Evolutionary conservation across 2,329 filamentous ascomycete species (phyloP).

Genomic region (Neofusicoccum kwambonambiense): DNA sequence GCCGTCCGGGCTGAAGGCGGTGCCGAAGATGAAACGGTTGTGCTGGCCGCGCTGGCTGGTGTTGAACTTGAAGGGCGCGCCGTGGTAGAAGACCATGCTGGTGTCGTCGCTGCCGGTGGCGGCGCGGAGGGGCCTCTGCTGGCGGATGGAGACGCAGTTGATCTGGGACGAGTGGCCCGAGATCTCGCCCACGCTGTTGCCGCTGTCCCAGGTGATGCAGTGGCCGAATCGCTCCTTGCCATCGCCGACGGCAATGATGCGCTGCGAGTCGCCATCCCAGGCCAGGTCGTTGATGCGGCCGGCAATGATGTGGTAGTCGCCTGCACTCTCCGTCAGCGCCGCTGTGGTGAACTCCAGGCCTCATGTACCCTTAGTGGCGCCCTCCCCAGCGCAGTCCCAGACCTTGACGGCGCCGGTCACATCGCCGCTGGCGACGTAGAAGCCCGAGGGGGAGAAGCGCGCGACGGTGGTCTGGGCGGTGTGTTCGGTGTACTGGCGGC

Average conservation of each 20-base stretch:
- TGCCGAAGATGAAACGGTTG: constrained; percentile 83
- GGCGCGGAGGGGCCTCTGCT: constrained; percentile 85
- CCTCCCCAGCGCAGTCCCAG: constrained; percentile 85
- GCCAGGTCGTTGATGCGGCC: constrained; percentile 94
- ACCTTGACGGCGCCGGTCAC: constrained; percentile 79
- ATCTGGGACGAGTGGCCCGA: constrained; percentile 86
- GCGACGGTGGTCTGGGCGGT: constrained; percentile 87
- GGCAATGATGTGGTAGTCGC: constrained; percentile 91
- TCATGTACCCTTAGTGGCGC: constrained; percentile 71
- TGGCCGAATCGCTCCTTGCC: constrained; percentile 91
- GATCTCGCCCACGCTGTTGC: constrained; percentile 94
- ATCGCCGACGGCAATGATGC: constrained; percentile 93
- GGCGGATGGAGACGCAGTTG: constrained; percentile 86
- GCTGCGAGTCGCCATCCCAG: constrained; percentile 96
- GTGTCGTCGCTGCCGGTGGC: constrained; percentile 90
- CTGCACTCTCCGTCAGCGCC: constrained; percentile 31
- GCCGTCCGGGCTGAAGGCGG: constrained; percentile 88
- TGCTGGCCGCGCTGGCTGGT: constrained; percentile 76
- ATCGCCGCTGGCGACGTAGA: constrained; percentile 92
- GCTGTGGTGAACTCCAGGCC: not conserved
- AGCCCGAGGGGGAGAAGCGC: constrained; percentile 89
- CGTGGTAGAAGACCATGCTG: constrained; percentile 87
- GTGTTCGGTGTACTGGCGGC: constrained; percentile 90
- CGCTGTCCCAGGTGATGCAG: constrained; percentile 89
- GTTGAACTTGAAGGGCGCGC: constrained; percentile 94